phyloP scores from a whole-genome alignment of 345 rosid species.

The Acer yangbiense region DNA sequence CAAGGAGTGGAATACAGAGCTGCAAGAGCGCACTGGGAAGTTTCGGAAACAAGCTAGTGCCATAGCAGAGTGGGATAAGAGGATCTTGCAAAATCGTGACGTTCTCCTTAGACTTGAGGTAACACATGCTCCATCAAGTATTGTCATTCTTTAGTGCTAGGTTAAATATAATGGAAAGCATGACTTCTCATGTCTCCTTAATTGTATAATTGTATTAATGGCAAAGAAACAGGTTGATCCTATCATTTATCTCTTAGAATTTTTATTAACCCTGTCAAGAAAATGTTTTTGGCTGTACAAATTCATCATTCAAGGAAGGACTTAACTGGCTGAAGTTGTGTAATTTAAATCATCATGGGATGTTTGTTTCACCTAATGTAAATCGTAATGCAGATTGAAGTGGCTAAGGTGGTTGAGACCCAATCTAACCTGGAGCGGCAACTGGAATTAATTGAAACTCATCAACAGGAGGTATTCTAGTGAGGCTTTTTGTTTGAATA shows the following conservation, averaged over 20 bases:
- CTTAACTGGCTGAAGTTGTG: not conserved
- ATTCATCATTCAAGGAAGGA: not conserved
- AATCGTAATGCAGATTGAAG: slow-evolving; percentile 70
- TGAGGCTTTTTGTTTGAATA: slow-evolving; percentile 3
- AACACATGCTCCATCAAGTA: slow-evolving; percentile 15
- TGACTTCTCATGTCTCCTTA: not conserved
- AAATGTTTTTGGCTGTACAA: not conserved
- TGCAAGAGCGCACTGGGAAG: slow-evolving; percentile 90
- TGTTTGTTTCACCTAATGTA: slow-evolving; percentile 11
- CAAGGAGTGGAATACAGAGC: slow-evolving; percentile 94
- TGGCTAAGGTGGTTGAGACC: slow-evolving; percentile 95
- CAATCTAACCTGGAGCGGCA: slow-evolving; percentile 82
- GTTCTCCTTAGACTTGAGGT: slow-evolving; percentile 99
- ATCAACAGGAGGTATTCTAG: slow-evolving; percentile 82
- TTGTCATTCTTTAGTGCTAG: not conserved
- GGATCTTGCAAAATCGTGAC: slow-evolving; percentile 96
- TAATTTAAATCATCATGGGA: not conserved
- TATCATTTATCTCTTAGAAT: not conserved
- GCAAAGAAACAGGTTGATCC: not conserved
- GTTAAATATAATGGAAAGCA: slow-evolving; percentile 8
- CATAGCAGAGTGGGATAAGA: slow-evolving; percentile 96
- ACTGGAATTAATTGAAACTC: slow-evolving; percentile 94
- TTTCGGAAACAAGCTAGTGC: slow-evolving; percentile 92
- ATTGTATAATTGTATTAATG: slow-evolving; percentile 1
- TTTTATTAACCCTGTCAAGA: not conserved